Conservation (phyloP, 2,329 filamentous ascomycete genomes). For the Aureobasidium mangrovei region DNA sequence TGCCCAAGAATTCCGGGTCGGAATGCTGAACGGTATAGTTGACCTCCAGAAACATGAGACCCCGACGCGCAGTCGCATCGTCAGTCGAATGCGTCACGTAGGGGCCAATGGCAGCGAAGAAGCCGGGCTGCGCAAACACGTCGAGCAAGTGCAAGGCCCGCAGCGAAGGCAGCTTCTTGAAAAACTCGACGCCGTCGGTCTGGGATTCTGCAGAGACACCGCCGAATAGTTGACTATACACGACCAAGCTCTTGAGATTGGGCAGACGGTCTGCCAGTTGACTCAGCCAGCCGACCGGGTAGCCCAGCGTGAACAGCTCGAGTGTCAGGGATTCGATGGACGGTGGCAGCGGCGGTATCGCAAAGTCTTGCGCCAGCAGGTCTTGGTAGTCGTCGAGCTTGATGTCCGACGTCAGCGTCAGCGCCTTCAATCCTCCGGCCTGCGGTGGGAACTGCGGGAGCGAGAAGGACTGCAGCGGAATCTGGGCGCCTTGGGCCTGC, state of each 20-base stretch:
- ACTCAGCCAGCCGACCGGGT: conserved; percentile 36
- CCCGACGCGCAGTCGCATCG: conserved; percentile 17
- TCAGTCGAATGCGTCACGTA: conserved; percentile 25
- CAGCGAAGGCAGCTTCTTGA: conserved; percentile 29
- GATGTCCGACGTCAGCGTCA: conserved; percentile 43
- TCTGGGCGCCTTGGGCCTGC: conserved; percentile 36
- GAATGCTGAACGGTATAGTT: conserved; percentile 40
- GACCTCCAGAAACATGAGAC: conserved; percentile 37
- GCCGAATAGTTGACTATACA: conserved; percentile 39
- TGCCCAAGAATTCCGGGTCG: conserved; percentile 34
- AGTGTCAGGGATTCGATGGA: conserved; percentile 38
- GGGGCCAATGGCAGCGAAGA: conserved; percentile 28
- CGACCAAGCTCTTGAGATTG: conserved; percentile 35
- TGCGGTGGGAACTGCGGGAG: conserved; percentile 38
- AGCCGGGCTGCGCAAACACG: conserved; percentile 35
- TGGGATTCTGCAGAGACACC: conserved; percentile 33
- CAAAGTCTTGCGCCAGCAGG: conserved; percentile 29
- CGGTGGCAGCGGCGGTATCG: conserved; percentile 31
- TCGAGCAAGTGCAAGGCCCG: conserved; percentile 40
- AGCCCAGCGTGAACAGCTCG: conserved; percentile 42
- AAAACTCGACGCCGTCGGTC: conserved; percentile 35
- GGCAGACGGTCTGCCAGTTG: conserved; percentile 32
- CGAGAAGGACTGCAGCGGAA: conserved; percentile 38
- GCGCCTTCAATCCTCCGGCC: conserved; percentile 34
- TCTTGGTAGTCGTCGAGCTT: conserved; percentile 38